Evolutionary conservation across 1,139 yeast species (phyloP), one percentile per base, ranked within the genome.

Genomic region (Scheffersomyces segobiensis): DNA sequence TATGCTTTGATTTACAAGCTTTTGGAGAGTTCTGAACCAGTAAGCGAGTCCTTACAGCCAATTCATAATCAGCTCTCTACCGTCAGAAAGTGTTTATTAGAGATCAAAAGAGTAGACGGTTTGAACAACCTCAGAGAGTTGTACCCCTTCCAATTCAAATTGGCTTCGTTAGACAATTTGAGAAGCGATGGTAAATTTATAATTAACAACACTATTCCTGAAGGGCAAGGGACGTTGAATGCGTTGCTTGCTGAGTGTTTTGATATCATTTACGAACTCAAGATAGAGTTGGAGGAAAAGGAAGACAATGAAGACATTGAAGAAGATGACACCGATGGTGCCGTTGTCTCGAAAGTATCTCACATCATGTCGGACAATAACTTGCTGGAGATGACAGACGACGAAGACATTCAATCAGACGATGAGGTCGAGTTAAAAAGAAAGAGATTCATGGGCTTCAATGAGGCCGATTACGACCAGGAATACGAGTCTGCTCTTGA

Each of bases 211-310:
- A 90, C 91, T 63, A 88, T 93, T 50, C 99, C 99, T 7, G 98
- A 95, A 73, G 99, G 99, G 17, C 99, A 95, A 74, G 98, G 97
- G 12, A 88, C 97, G 49, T 80, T 95, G 62, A 93, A 88, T 71
- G 97, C 97, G 0, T 76, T 95, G 62, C 79, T 95, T 55, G 96
- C 97, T 2, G 98, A 93, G 72, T 93, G 98, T 73, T 95, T 92
- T 71, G 99, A 95, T 73, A 89, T 93, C 59, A 81, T 91, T 57
- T 93, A 95, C 71, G 99, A 95, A 74, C 80, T 95, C 68, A 89
- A 92, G 69, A 89, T 91, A 46, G 98, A 93, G 69, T 84, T 92
- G 61, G 96, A 92, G 68, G 96, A 91, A 59, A 80, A 78, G 63
- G 85, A 84, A 62, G 84, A 81, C 49, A 75, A 73, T 55, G 70